These are phyloP conservation scores for Mucor mucedo DNA, from an alignment of 371 early-diverging fungal genomes.

Conservation along the genomic window DNA sequence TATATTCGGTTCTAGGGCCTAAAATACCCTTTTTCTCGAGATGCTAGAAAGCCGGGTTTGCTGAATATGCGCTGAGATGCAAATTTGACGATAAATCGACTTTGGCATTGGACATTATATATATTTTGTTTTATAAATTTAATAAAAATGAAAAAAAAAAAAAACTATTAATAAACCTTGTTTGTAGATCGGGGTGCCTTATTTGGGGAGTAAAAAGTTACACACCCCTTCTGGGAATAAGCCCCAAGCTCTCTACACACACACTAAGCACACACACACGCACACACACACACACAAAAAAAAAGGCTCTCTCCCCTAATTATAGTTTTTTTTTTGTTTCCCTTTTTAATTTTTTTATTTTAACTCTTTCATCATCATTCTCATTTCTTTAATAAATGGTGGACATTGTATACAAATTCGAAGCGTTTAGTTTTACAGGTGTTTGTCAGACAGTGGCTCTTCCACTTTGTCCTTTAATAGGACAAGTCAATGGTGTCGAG, in stretches of 20 bases:
- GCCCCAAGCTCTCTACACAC: not conserved
- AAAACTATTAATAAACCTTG: constrained; percentile 1
- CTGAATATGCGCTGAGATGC: constrained; percentile 48
- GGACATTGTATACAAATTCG: constrained; percentile 56
- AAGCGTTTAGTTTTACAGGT: constrained; percentile 85
- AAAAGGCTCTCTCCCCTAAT: too few species aligned
- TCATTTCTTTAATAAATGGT: constrained; percentile 34
- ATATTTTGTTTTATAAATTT: not conserved
- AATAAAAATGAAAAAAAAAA: constrained; percentile 19
- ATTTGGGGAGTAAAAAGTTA: not conserved
- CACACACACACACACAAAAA: too few species aligned
- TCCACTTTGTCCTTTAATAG: constrained; percentile 90
- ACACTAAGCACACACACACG: too few species aligned
- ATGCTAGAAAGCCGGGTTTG: constrained; percentile 45
- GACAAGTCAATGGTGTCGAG: constrained; percentile 75
- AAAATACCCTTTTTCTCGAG: constrained; percentile 22
- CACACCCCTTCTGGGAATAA: constrained; percentile 1
- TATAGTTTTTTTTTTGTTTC: constrained; percentile 1
- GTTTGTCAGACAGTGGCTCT: constrained; percentile 86
- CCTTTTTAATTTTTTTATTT: constrained; percentile 4
- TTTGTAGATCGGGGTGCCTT: constrained; percentile 11
- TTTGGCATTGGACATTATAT: constrained; percentile 38
- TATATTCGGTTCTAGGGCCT: constrained; percentile 25
- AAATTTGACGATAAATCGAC: constrained; percentile 45
- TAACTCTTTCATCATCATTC: constrained; percentile 12